A percentile compares a stretch with the other conserved stretches of the same genome.
Conservation (phyloP, 257 asterid species). For the Solanum piurae region DNA sequence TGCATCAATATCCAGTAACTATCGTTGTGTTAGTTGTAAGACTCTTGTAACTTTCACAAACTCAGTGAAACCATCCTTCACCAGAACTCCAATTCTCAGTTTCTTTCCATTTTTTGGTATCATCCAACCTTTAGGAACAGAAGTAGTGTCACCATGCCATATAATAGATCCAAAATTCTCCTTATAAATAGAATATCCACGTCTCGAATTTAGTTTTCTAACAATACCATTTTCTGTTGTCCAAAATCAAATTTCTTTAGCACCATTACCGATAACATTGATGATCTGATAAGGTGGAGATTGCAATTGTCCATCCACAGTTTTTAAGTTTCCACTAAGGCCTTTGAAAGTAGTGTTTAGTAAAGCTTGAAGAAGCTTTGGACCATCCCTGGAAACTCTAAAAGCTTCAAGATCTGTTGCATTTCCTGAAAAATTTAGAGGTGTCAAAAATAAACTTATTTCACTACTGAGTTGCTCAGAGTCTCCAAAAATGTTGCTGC, state of each 20-base stretch:
- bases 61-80: slow-evolving; percentile 18
- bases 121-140: slow-evolving; percentile 44
- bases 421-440: background rate
- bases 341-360: slow-evolving; percentile 6
- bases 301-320: background rate
- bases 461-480: background rate
- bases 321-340: background rate
- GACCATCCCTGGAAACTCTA: slow-evolving; percentile 28
- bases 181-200: slow-evolving; percentile 9
- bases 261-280: background rate
- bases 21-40: too few species aligned
- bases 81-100: slow-evolving; percentile 31
- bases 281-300: slow-evolving; percentile 9
- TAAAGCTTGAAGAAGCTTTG: slow-evolving; percentile 15
- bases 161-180: slow-evolving; percentile 24
- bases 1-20: too few species aligned
- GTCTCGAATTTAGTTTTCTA: background rate
- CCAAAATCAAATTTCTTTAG: slow-evolving; percentile 14
- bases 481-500: background rate
- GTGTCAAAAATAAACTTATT: background rate
- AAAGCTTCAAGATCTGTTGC: slow-evolving; percentile 27
- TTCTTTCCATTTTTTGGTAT: slow-evolving; percentile 35
- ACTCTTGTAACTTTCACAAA: slow-evolving; percentile 6
- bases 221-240: slow-evolving; percentile 6
- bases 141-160: slow-evolving; percentile 33